Conservation (phyloP, 2,329 filamentous ascomycete species). For the Calonectria hawksworthii region DNA sequence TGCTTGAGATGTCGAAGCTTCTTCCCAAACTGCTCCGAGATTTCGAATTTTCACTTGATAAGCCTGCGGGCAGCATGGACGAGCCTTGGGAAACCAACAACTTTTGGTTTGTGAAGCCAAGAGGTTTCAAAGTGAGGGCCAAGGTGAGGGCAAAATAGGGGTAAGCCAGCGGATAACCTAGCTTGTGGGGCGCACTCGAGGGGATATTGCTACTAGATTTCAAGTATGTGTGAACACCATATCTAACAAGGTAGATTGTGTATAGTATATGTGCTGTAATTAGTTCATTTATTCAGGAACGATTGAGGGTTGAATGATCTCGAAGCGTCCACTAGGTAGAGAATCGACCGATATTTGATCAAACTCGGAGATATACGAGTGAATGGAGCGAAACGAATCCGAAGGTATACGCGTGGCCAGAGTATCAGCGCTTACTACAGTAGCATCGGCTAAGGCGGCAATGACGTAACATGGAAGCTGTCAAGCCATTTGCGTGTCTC, state of each 20-base stretch:
- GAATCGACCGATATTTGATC: neutral
- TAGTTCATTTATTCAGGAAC: neutral
- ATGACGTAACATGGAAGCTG: neutral
- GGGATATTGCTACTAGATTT: neutral
- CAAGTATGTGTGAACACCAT: neutral
- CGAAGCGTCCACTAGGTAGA: neutral
- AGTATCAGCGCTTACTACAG: neutral
- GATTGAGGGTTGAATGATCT: neutral
- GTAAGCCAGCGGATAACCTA: neutral
- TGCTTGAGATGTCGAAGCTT: constrained; percentile 44
- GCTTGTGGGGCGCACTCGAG: neutral
- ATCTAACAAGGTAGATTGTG: neutral
- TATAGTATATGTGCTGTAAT: neutral
- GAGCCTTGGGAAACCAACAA: constrained; percentile 4
- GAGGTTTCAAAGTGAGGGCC: constrained; percentile 8
- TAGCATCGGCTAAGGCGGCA: neutral
- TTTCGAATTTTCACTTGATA: constrained; percentile 35
- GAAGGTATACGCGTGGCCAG: neutral
- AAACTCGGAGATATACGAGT: too few species aligned
- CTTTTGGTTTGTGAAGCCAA: constrained; percentile 29
- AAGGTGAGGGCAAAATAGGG: neutral
- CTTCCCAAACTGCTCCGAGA: constrained; percentile 38
- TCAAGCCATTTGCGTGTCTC: neutral
- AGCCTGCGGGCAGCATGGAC: neutral
- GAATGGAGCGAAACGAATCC: neutral